Percentiles rank a stretch among this genome's conserved stretches.
phyloP scores from a whole-genome alignment of 768 basidiomycete species.

The Suillus bovinus region DNA sequence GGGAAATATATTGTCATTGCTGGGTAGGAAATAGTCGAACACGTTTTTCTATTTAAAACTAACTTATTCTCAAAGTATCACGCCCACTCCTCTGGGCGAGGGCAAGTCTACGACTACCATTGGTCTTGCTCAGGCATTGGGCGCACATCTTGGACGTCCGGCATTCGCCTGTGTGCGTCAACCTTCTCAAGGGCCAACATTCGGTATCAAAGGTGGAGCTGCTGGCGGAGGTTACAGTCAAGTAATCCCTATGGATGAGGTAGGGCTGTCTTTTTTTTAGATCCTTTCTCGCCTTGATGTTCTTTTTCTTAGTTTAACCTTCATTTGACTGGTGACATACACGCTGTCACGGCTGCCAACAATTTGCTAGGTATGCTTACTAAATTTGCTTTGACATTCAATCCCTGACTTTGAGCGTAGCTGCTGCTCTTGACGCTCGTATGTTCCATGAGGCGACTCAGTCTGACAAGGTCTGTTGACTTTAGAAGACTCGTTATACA shows the following conservation, averaged over 20 bases:
- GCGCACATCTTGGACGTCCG: constrained; percentile 89
- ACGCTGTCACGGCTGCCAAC: constrained; percentile 96
- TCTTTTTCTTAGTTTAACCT: constrained; percentile 76
- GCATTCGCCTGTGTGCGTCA: constrained; percentile 97
- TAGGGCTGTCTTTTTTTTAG: constrained; percentile 29
- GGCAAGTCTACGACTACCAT: constrained; percentile 99
- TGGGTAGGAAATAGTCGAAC: constrained; percentile 51
- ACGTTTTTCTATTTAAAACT: constrained; percentile 13
- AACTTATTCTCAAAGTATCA: constrained; percentile 58
- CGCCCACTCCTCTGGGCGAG: constrained; percentile 95
- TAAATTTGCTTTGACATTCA: background rate
- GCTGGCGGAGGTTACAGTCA: constrained; percentile 98
- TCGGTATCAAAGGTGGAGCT: constrained; percentile 98
- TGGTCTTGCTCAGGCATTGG: constrained; percentile 93
- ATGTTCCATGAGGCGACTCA: constrained; percentile 98
- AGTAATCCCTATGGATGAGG: constrained; percentile 99
- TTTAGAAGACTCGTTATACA: background rate
- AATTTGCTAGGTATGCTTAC: constrained; percentile 76
- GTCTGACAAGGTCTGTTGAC: constrained; percentile 70
- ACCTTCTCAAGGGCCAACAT: constrained; percentile 97
- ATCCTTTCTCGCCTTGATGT: constrained; percentile 9
- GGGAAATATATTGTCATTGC: constrained; percentile 97
- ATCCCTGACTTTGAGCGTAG: constrained; percentile 39
- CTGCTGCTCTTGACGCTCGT: constrained; percentile 94
- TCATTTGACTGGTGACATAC: constrained; percentile 95